Evolutionary conservation across 2,329 filamentous ascomycete genomes (phyloP).

Genomic region (Cordyceps militaris): DNA sequence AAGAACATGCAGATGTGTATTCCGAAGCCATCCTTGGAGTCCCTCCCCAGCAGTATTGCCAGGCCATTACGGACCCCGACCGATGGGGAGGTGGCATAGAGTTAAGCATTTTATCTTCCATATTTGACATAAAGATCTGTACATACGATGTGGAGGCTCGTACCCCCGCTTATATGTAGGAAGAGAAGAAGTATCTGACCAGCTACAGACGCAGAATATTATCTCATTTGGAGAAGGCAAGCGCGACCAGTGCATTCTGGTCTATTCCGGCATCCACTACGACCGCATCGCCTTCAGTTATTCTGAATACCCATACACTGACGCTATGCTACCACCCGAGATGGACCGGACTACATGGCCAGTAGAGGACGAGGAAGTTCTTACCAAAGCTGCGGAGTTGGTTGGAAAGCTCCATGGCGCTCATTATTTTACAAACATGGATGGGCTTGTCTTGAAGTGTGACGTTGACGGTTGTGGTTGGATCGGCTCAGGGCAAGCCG

Average conservation of each 20-base stretch:
- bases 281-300: conserved; percentile 76
- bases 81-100: conserved; percentile 92
- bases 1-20: conserved; percentile 64
- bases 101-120: conserved; percentile 72
- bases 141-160: conserved; percentile 67
- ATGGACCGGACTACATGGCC: conserved; percentile 61
- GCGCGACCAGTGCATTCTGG: conserved; percentile 63
- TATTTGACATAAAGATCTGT: conserved; percentile 80
- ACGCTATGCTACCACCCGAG: conserved; percentile 57
- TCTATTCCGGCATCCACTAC: conserved; percentile 92
- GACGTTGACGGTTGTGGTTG: conserved; percentile 57
- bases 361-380: conserved; percentile 54
- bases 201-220: conserved; percentile 25
- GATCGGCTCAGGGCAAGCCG: conserved; percentile 59
- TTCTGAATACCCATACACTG: conserved; percentile 48
- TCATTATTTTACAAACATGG: conserved; percentile 86
- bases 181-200: conserved; percentile 8
- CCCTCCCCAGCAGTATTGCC: conserved; percentile 67
- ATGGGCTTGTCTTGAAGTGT: conserved; percentile 71
- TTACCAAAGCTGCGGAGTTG: conserved; percentile 59
- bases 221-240: conserved; percentile 69
- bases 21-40: conserved; percentile 69
- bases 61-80: conserved; percentile 71
- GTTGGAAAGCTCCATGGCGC: conserved; percentile 58
- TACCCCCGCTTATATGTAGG: background rate